phyloP scores from a whole-genome alignment of 1,284 basidiomycete genomes.

The Apiotrichum domesticum region DNA sequence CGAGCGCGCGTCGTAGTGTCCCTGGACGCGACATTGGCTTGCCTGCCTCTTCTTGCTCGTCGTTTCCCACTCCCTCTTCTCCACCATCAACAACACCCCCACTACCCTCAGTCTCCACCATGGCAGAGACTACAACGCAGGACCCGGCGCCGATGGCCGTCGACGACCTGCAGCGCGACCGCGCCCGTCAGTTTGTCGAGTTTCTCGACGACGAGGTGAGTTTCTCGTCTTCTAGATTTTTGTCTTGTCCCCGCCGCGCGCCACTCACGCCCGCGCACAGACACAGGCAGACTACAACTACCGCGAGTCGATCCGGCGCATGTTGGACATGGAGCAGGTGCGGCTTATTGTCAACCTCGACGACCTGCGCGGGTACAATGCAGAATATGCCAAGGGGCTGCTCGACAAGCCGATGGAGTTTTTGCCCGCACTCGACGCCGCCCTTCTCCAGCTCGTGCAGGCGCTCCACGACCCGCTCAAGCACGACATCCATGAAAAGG shows the following conservation, averaged over 20 bases:
- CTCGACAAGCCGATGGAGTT: conserved; percentile 83
- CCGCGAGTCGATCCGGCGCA: conserved; percentile 72
- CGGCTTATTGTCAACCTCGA: conserved; percentile 95
- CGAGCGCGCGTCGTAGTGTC: too few relatives aligned
- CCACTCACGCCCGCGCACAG: conserved; percentile 8
- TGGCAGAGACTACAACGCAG: conserved; percentile 36
- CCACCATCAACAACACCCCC: neutral
- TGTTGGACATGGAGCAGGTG: conserved; percentile 78
- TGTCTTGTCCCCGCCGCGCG: neutral
- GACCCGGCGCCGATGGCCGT: conserved; percentile 38
- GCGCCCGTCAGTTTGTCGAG: conserved; percentile 74
- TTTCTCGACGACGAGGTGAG: conserved; percentile 73
- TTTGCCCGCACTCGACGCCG: conserved; percentile 87
- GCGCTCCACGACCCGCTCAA: conserved; percentile 72
- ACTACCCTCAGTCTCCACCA: conserved; percentile 10
- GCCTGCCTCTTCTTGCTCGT: too few relatives aligned
- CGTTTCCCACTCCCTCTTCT: neutral
- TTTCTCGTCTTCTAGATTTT: neutral
- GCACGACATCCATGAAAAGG: conserved; percentile 72
- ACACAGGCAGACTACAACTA: conserved; percentile 59
- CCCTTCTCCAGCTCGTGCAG: conserved; percentile 68
- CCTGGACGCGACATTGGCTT: too few relatives aligned
- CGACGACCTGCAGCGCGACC: conserved; percentile 68
- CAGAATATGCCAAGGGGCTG: conserved; percentile 64
- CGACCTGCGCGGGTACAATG: conserved; percentile 88